Conservation (phyloP, 768 basidiomycete species). For the Russula sp. region DNA sequence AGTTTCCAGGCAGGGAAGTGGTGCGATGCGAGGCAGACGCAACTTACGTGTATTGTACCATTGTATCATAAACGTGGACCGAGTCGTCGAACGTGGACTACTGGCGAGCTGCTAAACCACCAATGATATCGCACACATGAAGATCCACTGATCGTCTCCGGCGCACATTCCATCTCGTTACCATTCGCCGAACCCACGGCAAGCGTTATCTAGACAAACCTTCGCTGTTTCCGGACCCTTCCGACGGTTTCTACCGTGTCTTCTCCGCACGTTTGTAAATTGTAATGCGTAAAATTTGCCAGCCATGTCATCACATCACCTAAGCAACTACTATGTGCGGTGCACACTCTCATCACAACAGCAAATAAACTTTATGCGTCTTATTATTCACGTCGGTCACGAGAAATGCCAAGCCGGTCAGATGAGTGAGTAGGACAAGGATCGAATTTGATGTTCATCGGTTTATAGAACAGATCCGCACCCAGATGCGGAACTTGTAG, state of each 20-base stretch:
- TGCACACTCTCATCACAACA: background rate
- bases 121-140: slow-evolving; percentile 19
- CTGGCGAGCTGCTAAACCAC: background rate
- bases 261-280: background rate
- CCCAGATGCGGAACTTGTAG: slow-evolving; percentile 1
- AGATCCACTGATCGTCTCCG: background rate
- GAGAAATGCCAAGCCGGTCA: background rate
- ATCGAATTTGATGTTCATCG: background rate
- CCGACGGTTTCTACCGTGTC: background rate
- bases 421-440: background rate
- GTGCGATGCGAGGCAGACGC: background rate
- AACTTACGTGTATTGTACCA: slow-evolving; percentile 2
- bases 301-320: no score
- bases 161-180: background rate
- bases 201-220: background rate
- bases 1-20: background rate
- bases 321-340: background rate
- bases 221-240: background rate
- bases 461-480: background rate
- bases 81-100: slow-evolving; percentile 8
- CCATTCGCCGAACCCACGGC: background rate
- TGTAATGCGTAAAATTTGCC: background rate
- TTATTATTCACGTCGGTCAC: background rate
- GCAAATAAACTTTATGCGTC: background rate
- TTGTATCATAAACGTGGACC: slow-evolving; percentile 19